phyloP scores from a whole-genome alignment of 1,284 basidiomycete species.

The Ceratobasidium sp. region DNA sequence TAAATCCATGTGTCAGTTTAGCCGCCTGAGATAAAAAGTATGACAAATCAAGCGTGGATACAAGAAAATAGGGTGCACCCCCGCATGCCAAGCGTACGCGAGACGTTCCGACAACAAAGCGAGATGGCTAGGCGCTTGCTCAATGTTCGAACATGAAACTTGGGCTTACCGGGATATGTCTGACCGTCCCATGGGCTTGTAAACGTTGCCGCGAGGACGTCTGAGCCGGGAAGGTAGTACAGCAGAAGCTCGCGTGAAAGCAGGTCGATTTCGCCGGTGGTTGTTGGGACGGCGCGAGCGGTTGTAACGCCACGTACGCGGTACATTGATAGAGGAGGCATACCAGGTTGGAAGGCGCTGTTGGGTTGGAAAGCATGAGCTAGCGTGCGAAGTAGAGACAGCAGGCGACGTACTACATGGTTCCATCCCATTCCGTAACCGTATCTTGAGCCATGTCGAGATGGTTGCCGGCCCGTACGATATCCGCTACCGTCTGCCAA shows the following conservation, averaged over 20 bases:
- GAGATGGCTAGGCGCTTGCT: background rate
- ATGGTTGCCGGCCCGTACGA: constrained; percentile 26
- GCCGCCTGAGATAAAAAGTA: background rate
- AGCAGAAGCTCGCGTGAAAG: constrained; percentile 16
- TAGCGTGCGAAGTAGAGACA: background rate
- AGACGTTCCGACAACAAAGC: background rate
- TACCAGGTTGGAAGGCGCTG: constrained; percentile 31
- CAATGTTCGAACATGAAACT: background rate
- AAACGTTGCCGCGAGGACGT: constrained; percentile 25
- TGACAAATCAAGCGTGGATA: constrained; percentile 19
- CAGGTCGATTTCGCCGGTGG: constrained; percentile 25
- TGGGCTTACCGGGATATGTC: constrained; percentile 33
- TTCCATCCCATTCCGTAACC: constrained; percentile 37
- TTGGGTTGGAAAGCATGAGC: background rate
- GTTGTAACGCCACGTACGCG: constrained; percentile 31
- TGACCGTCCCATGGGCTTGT: constrained; percentile 34
- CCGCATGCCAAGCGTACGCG: constrained; percentile 8
- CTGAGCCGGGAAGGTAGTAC: constrained; percentile 19
- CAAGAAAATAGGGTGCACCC: background rate
- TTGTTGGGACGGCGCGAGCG: constrained; percentile 23
- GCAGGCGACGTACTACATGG: constrained; percentile 18
- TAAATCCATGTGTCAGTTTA: background rate
- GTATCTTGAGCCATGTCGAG: constrained; percentile 43
- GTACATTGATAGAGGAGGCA: constrained; percentile 13
- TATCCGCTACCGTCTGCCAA: constrained; percentile 35